These are phyloP conservation scores for Lasiodiplodia theobromae DNA, from an alignment of 2,329 filamentous ascomycete species.

Conservation along the genomic window DNA sequence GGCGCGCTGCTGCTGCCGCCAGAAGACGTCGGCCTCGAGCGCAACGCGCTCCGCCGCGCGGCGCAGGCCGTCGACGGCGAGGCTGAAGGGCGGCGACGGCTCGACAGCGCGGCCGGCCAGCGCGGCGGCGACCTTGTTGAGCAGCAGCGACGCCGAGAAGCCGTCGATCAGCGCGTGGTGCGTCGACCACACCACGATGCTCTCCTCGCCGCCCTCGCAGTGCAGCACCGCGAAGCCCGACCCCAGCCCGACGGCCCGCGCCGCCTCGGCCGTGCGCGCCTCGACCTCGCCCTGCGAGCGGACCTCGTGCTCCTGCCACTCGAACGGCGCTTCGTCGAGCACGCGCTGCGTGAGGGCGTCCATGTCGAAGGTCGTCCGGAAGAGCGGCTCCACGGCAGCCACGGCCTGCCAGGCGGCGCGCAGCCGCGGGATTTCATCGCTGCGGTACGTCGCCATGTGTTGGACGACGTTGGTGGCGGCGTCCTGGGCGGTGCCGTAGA, in stretches of 20 bases:
- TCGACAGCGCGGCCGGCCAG: background rate
- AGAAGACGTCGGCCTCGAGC: slow-evolving; percentile 4
- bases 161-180: slow-evolving; percentile 18
- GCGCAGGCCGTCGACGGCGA: background rate
- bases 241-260: background rate
- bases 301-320: background rate
- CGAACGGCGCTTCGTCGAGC: slow-evolving; percentile 1
- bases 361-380: background rate
- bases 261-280: background rate
- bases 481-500: background rate
- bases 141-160: background rate
- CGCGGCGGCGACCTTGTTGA: slow-evolving; percentile 1
- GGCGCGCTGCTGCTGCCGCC: background rate
- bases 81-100: background rate
- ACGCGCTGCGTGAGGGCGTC: background rate
- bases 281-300: background rate
- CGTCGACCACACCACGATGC: background rate
- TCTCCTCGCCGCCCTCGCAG: background rate
- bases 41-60: too few relatives aligned
- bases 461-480: background rate
- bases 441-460: background rate
- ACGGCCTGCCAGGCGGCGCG: background rate
- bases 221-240: background rate
- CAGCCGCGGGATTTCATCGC: background rate
- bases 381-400: background rate